phyloP scores from a whole-genome alignment of 352 stramenopile species.

The Phytophthora megakarya region DNA sequence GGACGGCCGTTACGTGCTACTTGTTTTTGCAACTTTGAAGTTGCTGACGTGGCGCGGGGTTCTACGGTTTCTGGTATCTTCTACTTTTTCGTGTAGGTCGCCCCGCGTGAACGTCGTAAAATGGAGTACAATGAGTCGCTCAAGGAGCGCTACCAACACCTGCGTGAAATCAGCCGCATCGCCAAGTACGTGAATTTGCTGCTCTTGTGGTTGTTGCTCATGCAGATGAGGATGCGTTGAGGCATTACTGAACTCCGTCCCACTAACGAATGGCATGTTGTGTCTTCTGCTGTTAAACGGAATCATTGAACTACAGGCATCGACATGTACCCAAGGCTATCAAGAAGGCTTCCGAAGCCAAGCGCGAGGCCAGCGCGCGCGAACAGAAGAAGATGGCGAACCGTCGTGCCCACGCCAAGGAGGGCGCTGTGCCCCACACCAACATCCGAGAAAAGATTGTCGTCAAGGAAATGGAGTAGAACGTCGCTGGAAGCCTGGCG shows the following conservation, averaged over 20 bases:
- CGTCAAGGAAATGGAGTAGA: conserved; percentile 83
- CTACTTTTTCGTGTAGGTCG: conserved; percentile 38
- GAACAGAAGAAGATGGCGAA: conserved; percentile 89
- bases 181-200: conserved; percentile 66
- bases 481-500: conserved; percentile 16
- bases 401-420: conserved; percentile 77
- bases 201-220: conserved; percentile 7
- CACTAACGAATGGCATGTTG: conserved; percentile 26
- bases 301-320: conserved; percentile 58
- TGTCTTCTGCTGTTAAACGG: conserved; percentile 24
- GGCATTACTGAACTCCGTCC: conserved; percentile 8
- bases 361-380: conserved; percentile 80
- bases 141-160: conserved; percentile 94
- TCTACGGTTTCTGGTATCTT: conserved; percentile 32
- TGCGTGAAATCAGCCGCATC: conserved; percentile 96
- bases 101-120: conserved; percentile 86
- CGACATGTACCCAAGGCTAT: conserved; percentile 97
- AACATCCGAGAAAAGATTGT: conserved; percentile 82
- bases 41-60: conserved; percentile 23
- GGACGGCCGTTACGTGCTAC: conserved; percentile 2
- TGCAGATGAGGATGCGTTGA: conserved; percentile 9
- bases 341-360: conserved; percentile 95
- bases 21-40: conserved; percentile 25
- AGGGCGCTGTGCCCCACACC: conserved; percentile 68
- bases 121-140: conserved; percentile 97